These are phyloP conservation scores for Bassia scoparia DNA, from an alignment of 148 eudicot species.

Conservation along the genomic window DNA sequence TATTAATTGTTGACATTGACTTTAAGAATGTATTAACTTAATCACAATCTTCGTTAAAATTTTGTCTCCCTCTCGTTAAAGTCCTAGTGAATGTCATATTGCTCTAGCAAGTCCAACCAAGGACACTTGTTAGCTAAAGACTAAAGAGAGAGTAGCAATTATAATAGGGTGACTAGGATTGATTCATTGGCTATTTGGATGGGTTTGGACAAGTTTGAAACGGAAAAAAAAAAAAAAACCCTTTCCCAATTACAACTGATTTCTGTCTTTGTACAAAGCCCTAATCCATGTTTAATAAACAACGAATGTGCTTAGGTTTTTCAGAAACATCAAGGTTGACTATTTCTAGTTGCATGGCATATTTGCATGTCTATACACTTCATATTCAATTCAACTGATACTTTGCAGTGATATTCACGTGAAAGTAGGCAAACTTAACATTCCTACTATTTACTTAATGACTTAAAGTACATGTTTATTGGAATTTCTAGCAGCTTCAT, in stretches of 20 bases:
- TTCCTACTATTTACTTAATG: no score
- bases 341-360: constrained; percentile 1
- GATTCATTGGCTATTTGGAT: background rate
- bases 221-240: background rate
- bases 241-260: background rate
- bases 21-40: background rate
- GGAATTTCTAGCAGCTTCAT: background rate
- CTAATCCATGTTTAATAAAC: no score
- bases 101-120: background rate
- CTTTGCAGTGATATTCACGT: background rate
- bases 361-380: background rate
- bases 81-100: background rate
- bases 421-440: background rate
- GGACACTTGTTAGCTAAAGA: background rate
- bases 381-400: background rate
- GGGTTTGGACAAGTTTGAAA: background rate
- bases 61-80: background rate
- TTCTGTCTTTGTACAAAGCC: background rate
- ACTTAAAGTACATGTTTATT: constrained; percentile 2
- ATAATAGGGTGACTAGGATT: no score
- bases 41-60: no score
- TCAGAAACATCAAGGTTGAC: background rate
- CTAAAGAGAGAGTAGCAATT: background rate
- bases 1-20: no score
- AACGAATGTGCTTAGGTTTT: no score